phyloP scores from a whole-genome alignment of 106 monocot genomes.

The Platanthera guangdongensis region DNA sequence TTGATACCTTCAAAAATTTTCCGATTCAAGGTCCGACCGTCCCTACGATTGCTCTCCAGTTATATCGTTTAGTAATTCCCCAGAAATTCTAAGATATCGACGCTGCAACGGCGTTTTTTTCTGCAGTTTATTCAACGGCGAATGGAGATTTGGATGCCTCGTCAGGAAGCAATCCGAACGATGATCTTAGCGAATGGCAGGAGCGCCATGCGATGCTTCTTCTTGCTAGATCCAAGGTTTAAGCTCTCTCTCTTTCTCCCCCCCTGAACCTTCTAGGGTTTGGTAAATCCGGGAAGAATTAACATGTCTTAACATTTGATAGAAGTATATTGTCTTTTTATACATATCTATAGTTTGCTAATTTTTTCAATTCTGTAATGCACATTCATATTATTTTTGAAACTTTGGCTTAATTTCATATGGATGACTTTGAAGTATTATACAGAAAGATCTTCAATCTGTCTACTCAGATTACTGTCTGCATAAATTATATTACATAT shows the following conservation, averaged over 20 bases:
- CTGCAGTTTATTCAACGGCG: conserved; percentile 12
- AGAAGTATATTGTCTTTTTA: too few relatives aligned
- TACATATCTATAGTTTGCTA: too few relatives aligned
- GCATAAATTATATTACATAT: too few relatives aligned
- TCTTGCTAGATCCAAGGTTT: conserved; percentile 56
- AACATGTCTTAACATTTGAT: too few relatives aligned
- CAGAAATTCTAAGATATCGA: neutral
- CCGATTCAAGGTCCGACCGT: conserved; percentile 25
- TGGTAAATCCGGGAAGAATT: neutral
- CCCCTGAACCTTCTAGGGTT: neutral
- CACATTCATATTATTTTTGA: too few relatives aligned
- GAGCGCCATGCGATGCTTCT: conserved; percentile 66
- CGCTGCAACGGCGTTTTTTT: neutral
- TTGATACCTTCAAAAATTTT: conserved; percentile 65
- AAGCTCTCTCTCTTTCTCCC: neutral
- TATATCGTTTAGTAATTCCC: too few relatives aligned
- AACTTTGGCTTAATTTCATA: too few relatives aligned
- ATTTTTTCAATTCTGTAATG: too few relatives aligned
- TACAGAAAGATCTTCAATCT: too few relatives aligned
- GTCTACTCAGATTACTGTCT: too few relatives aligned
- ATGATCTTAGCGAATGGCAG: conserved; percentile 87
- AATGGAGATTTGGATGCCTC: neutral
- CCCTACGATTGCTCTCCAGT: neutral
- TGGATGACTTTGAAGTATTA: too few relatives aligned
- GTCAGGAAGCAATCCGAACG: conserved; percentile 16